Base-by-base conservation (phyloP, 495 filamentous ascomycete species). In the Cercophora samala region DNA sequence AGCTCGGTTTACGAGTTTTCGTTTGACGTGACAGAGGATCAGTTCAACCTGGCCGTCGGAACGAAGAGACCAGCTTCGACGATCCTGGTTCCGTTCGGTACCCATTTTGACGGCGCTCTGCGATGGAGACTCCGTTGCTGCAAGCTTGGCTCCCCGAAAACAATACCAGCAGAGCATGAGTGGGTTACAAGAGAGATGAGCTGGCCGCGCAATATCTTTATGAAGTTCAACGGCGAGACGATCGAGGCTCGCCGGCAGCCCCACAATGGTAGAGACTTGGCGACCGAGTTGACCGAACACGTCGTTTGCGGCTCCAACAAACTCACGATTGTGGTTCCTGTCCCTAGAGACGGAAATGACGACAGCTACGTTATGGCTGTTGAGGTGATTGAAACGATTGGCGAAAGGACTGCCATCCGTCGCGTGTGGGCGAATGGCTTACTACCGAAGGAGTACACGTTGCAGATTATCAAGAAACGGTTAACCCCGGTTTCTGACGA, bases 201-300 rank as follows among this genome's bases (percentile, higher is more conserved):
- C 51, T 97, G 93, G 93, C 93, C 93, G 15, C 79, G 83, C 53
- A 81, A 86, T 60, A 81, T 92, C 5, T 91, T 88, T 67, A 76
- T 95, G 52, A 78, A 82, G n/a, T 73, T 96, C 61, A 96, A 97
- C 73, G 76, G 73, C 0, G 69, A 70, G 1, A 72, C 81, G n/a
- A 66, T 93, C 4, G 83, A 86, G 22, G 70, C 87, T 11, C 84
- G 88, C 54, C 82, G 88, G 22, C 90, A 90, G 66, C 66, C 81
- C 1, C 87, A 91, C 55, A 86, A 91, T 72, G 86, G 87, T 0
- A 93, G 91, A 72, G 90, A 96, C 67, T 70, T 92, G 3, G 85
- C 94, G 0, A 76, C 90, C 26, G 92, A 96, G 66, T 81, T 95
- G 25, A 91, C 92, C 11, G 73, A 78, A 25, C 73, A 89, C 5